Base-by-base conservation (phyloP, 2,329 filamentous ascomycete genomes). In the Fonsecaea pedrosoi region DNA sequence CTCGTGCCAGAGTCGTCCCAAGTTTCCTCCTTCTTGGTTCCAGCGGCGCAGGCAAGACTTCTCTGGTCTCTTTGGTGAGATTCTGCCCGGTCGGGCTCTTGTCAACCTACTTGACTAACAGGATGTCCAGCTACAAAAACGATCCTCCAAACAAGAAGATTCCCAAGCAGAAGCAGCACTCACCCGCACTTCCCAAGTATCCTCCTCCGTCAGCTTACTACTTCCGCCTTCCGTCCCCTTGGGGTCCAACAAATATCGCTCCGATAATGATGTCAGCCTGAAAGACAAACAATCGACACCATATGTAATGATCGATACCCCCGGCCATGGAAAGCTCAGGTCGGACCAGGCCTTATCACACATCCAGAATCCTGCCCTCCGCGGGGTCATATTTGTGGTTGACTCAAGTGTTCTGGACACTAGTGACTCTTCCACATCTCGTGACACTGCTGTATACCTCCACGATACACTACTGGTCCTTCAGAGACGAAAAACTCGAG, bases 301-400 rank as follows among this genome's bases (percentile, higher is more conserved):
- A 15, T 82, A 82, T 68, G 72, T 76, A 4, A 61, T 82, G 13
- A 77, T 74, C 61, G 95, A 99, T 81, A 98, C 94, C 0, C 95
- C 95, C 0, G 95, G 95, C 45, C 95, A 99, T 81, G 93, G 92
- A 74, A 99, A 99, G 81, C 87, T 99, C 66, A 92, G 95, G 68
- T 86, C 88, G 73, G 83, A 87, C 71, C 88, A 91, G 3, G 82
- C 90, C 66, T 78, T 82, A 50, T 75, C 82, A 13, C 80, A 88
- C 66, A 75, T 82, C 21, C 75, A 77, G 58, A 74, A 81, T 40
- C 70, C 74, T 18, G 68, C 73, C 18, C 81, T 94, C 56, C 86
- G 86, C 48, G 94, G 90, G 18, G 83, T 98, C 60, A 85, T 98
- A 60, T 99, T 94, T 78, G 82, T 97, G 69, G 87, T 97, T n/a